Evolutionary conservation across 2,329 filamentous ascomycete genomes (phyloP).

Genomic region (Paracoccidioides lutzii): DNA sequence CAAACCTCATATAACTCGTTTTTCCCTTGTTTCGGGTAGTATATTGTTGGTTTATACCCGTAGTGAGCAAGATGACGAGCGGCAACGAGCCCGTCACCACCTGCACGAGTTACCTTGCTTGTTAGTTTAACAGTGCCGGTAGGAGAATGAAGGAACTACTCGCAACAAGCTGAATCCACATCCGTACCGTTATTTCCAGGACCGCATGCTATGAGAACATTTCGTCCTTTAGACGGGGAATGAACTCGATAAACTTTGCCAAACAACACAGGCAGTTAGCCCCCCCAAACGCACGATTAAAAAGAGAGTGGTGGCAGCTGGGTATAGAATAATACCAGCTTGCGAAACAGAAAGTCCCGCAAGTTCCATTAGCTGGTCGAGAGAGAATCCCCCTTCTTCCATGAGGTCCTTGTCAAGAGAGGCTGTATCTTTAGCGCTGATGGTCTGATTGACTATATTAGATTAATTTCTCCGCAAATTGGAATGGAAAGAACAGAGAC

Average conservation of each 20-base stretch:
- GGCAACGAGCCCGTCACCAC: slow-evolving; percentile 87
- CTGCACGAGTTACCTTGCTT: slow-evolving; percentile 29
- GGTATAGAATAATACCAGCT: slow-evolving; percentile 44
- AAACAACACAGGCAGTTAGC: slow-evolving; percentile 1
- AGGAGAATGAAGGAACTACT: neutral
- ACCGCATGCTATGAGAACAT: slow-evolving; percentile 79
- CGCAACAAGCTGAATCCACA: neutral
- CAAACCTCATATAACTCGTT: slow-evolving; percentile 75
- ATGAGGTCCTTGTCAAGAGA: slow-evolving; percentile 90
- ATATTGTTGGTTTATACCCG: slow-evolving; percentile 77
- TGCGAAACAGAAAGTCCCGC: slow-evolving; percentile 88
- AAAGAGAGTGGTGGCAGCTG: neutral
- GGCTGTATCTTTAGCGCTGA: slow-evolving; percentile 75
- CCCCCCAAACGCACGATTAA: neutral
- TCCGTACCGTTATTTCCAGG: slow-evolving; percentile 52
- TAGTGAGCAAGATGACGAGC: slow-evolving; percentile 86
- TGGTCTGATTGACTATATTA: slow-evolving; percentile 45
- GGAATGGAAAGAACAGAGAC: neutral
- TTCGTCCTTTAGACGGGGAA: slow-evolving; percentile 55
- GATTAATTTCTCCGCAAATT: neutral
- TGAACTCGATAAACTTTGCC: slow-evolving; percentile 69
- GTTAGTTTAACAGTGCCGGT: neutral
- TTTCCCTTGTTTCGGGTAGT: slow-evolving; percentile 85
- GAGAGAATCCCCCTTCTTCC: slow-evolving; percentile 70
- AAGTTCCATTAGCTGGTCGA: slow-evolving; percentile 95